These are phyloP conservation scores for Stygiomarasmius scandens DNA, from an alignment of 1,284 basidiomycete species.

Conservation along the genomic window DNA sequence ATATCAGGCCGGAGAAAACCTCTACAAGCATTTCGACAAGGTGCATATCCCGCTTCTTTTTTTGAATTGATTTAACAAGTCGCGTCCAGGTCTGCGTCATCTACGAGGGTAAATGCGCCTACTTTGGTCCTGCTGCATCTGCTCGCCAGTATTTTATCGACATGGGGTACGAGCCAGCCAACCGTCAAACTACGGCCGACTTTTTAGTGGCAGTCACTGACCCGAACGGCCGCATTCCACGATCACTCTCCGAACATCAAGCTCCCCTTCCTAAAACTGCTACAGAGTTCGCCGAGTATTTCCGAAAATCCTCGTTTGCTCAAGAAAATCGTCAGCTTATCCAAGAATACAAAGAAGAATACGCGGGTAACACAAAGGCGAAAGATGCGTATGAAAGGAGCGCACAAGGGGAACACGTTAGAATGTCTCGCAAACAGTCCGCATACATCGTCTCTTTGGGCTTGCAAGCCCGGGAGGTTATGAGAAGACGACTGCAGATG, in stretches of 20 bases:
- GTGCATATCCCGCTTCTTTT: conserved; percentile 50
- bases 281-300: conserved; percentile 61
- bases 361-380: conserved; percentile 39
- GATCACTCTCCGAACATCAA: conserved; percentile 30
- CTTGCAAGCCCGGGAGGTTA: conserved; percentile 70
- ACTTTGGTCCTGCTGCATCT: conserved; percentile 63
- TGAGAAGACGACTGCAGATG: conserved; percentile 70
- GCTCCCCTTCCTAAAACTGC: conserved; percentile 58
- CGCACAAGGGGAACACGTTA: conserved; percentile 54
- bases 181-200: conserved; percentile 61
- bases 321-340: conserved; percentile 48
- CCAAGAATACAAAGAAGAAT: conserved; percentile 41
- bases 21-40: conserved; percentile 71
- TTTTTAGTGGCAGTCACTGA: conserved; percentile 63
- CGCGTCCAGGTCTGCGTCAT: conserved; percentile 40
- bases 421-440: conserved; percentile 32
- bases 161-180: conserved; percentile 59
- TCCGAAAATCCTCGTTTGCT: conserved; percentile 42
- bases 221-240: conserved; percentile 54
- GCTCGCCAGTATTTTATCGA: conserved; percentile 71
- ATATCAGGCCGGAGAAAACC: conserved; percentile 70
- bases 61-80: background rate
- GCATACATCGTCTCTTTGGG: conserved; percentile 51
- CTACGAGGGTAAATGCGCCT: conserved; percentile 71
- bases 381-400: conserved; percentile 49